Base-by-base conservation (phyloP, 805 yeast genomes). In the Ogataea saltuana region DNA sequence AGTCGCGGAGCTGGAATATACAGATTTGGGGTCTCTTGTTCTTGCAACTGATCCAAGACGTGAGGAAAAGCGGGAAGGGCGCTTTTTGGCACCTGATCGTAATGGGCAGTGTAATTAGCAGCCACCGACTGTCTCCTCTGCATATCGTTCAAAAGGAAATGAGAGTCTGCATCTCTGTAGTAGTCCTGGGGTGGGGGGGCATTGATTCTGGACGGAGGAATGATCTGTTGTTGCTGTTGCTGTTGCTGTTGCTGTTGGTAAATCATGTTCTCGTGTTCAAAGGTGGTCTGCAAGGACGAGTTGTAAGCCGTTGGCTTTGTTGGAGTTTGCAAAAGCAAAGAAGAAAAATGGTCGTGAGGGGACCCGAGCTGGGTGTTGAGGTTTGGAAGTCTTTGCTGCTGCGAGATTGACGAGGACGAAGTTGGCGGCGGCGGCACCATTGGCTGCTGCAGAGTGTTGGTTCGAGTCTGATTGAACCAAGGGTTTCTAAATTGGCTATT, bases 1-100 rank as follows among this genome's bases (percentile, higher is more conserved):
- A 77, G 73, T 38, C 61, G 67, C 1, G 91, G 91, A 1, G 77
- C 70, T 41, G 53, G 62, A 54, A 32, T 19, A 15, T 39, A 33
- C 4, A 30, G 27, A 5, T 26, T 42, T 10, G 27, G 38, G 3
- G 27, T 3, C n/a, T 43, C 46, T 3, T 22, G 30, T 18, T 41
- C 42, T 10, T 19, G 38, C 18, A 29, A 17, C 11, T 44, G 42
- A 15, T 22, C 46, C 25, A 45, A 35, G 3, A 23, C 25, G 6
- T 31, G 33, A 6, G 50, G 30, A 22, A 46, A 40, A 17, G 38
- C 30, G 4, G 56, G 44, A n/a, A 48, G 25, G 3, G 56, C 53
- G 25, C 45, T 49, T 25, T 44, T 46, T 4, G 52, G 52, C 1
- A 32, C 42, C 15, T 40, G 45, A 4, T 47, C 51, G 20, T 50